Evolutionary conservation across 495 filamentous ascomycete genomes (phyloP).

Genomic region (Schizothecium vesticola): DNA sequence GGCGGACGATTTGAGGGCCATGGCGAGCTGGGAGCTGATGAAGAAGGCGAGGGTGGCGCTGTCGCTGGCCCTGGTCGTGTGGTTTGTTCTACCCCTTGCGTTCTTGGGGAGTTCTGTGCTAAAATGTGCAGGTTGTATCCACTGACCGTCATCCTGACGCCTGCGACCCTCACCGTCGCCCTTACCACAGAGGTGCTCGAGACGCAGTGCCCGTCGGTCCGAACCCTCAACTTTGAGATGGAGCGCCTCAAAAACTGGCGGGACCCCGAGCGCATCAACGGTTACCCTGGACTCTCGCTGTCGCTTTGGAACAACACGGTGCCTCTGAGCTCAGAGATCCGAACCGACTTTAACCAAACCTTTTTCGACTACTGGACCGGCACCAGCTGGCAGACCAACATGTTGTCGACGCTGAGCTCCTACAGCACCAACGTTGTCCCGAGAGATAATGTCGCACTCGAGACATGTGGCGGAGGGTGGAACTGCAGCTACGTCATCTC

Average conservation of each 20-base stretch:
- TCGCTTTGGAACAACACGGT: constrained; percentile 24
- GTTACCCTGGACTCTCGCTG: constrained; percentile 15
- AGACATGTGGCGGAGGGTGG: constrained; percentile 27
- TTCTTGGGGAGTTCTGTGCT: background rate
- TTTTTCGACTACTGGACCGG: constrained; percentile 30
- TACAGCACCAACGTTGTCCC: constrained; percentile 15
- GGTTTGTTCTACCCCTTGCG: constrained; percentile 11
- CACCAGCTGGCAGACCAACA: constrained; percentile 8
- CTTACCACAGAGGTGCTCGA: constrained; percentile 8
- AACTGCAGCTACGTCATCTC: constrained; percentile 28
- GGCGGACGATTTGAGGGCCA: constrained; percentile 25
- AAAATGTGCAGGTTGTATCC: constrained; percentile 22
- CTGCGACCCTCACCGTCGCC: constrained; percentile 24
- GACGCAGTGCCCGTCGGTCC: constrained; percentile 15
- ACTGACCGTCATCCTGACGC: constrained; percentile 25
- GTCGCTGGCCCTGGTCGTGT: constrained; percentile 27
- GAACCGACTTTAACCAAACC: constrained; percentile 20
- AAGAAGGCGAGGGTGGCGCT: constrained; percentile 29
- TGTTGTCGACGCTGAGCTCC: constrained; percentile 11
- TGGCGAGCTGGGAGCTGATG: constrained; percentile 30
- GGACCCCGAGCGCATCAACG: constrained; percentile 10
- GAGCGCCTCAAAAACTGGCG: constrained; percentile 28
- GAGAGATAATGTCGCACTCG: constrained; percentile 15
- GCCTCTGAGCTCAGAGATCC: constrained; percentile 1
- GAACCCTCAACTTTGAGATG: constrained; percentile 27